Evolutionary conservation across 306 rosid genomes (phyloP).

Genomic region (Prunus fruticosa): DNA sequence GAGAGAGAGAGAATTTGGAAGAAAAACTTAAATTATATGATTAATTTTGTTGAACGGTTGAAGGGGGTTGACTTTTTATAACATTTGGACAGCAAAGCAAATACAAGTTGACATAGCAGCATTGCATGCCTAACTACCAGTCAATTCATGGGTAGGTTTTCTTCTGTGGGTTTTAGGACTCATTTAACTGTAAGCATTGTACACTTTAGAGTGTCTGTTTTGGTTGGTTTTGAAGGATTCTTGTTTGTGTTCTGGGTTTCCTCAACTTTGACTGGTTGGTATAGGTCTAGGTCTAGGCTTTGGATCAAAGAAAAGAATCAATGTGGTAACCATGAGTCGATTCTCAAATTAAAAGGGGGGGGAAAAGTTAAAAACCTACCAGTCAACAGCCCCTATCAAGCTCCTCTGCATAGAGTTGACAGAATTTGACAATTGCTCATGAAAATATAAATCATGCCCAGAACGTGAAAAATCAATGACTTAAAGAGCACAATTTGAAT

Average conservation of each 20-base stretch:
- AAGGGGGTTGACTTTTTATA: background rate
- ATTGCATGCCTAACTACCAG: conserved; percentile 13
- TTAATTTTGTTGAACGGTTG: background rate
- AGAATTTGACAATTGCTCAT: background rate
- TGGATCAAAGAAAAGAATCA: background rate
- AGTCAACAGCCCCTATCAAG: conserved; percentile 30
- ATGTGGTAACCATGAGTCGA: background rate
- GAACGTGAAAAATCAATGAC: background rate
- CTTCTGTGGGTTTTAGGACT: background rate
- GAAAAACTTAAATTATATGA: background rate
- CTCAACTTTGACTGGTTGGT: conserved; percentile 40
- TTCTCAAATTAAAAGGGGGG: conserved; percentile 4
- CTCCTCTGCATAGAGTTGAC: background rate
- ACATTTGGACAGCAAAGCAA: too few relatives aligned
- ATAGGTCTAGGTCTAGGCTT: background rate
- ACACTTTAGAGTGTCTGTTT: background rate
- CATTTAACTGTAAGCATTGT: background rate
- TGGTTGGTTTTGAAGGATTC: background rate
- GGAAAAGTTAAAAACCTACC: conserved; percentile 29
- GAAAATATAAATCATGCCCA: background rate
- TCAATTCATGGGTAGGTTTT: background rate
- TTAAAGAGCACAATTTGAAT: too few relatives aligned
- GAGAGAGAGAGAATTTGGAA: background rate
- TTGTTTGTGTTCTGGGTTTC: background rate
- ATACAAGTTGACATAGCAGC: background rate